These are phyloP conservation scores for Gymnopilus junonius DNA, from an alignment of 768 basidiomycete genomes.

Conservation along the genomic window DNA sequence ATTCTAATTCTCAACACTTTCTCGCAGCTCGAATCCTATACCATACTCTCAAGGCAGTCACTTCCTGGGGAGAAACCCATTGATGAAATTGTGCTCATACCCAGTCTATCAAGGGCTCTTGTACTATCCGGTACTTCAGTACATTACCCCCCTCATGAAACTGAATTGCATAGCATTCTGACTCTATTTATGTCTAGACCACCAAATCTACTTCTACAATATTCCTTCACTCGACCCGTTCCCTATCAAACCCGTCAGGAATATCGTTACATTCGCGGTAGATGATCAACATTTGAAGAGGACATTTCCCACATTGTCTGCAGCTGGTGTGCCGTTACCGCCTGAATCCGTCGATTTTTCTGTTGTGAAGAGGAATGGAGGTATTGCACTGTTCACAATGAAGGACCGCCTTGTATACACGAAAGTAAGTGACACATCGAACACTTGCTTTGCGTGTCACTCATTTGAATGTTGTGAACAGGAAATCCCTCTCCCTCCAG, in stretches of 20 bases:
- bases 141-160: slow-evolving; percentile 9
- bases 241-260: slow-evolving; percentile 78
- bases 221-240: slow-evolving; percentile 82
- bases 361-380: slow-evolving; percentile 64
- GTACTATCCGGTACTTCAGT: slow-evolving; percentile 70
- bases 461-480: slow-evolving; percentile 26
- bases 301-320: slow-evolving; percentile 39
- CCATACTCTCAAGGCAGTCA: slow-evolving; percentile 68
- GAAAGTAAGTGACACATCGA: slow-evolving; percentile 45
- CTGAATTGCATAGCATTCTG: slow-evolving; percentile 5
- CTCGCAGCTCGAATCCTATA: slow-evolving; percentile 61
- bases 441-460: background rate
- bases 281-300: slow-evolving; percentile 75
- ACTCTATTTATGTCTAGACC: slow-evolving; percentile 43
- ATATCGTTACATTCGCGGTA: slow-evolving; percentile 80
- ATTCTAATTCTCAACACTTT: background rate
- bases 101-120: slow-evolving; percentile 73
- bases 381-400: slow-evolving; percentile 65
- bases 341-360: slow-evolving; percentile 70
- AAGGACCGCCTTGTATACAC: slow-evolving; percentile 66
- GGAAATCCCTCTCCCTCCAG: slow-evolving; percentile 74
- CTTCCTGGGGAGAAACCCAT: slow-evolving; percentile 73
- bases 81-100: slow-evolving; percentile 80
- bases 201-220: slow-evolving; percentile 76
- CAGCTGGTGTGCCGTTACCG: slow-evolving; percentile 37